Conservation (phyloP, 1,284 basidiomycete genomes). For the Athelia psychrophila region DNA sequence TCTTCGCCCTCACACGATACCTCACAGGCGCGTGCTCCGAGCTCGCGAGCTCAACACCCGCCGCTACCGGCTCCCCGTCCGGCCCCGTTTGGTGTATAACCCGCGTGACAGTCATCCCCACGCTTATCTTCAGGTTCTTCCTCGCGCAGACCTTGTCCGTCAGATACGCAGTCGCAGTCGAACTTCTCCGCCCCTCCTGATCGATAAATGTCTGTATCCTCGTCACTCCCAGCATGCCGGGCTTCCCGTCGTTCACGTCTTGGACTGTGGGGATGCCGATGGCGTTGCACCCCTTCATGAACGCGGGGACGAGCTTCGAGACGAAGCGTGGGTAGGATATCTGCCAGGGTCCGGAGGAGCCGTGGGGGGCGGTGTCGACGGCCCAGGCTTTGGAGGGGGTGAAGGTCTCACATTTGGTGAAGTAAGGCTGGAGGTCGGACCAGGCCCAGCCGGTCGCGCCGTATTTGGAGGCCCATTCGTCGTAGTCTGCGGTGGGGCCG, state of each 20-base stretch:
- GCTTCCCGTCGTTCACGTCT: conserved; percentile 12
- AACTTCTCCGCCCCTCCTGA: conserved; percentile 28
- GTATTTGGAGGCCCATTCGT: conserved; percentile 34
- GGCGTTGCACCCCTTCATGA: conserved; percentile 13
- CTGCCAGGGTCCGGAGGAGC: conserved; percentile 21
- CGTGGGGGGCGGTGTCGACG: conserved; percentile 11
- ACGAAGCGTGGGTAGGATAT: conserved; percentile 13
- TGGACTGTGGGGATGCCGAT: conserved; percentile 21
- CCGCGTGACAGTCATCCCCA: conserved; percentile 19
- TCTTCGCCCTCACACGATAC: conserved; percentile 24
- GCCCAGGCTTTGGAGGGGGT: conserved; percentile 13
- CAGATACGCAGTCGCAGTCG: conserved; percentile 34
- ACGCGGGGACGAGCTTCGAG: conserved; percentile 5
- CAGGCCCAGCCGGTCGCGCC: conserved; percentile 34
- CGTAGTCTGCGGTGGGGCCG: conserved; percentile 32
- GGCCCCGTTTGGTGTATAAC: conserved; percentile 9
- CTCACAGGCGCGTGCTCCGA: conserved; percentile 6
- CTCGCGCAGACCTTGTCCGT: conserved; percentile 26
- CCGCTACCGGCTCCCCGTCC: conserved; percentile 13
- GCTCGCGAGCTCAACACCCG: conserved; percentile 29
- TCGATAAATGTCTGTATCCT: conserved; percentile 24
- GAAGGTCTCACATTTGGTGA: conserved; percentile 26
- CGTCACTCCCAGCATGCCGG: conserved; percentile 22
- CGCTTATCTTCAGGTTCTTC: conserved; percentile 34
- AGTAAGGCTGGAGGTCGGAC: conserved; percentile 28